Percentiles rank a stretch among this genome's conserved stretches.
Conservation (phyloP, 192 early-diverging fungal genomes). For the Radiomyces spectabilis region DNA sequence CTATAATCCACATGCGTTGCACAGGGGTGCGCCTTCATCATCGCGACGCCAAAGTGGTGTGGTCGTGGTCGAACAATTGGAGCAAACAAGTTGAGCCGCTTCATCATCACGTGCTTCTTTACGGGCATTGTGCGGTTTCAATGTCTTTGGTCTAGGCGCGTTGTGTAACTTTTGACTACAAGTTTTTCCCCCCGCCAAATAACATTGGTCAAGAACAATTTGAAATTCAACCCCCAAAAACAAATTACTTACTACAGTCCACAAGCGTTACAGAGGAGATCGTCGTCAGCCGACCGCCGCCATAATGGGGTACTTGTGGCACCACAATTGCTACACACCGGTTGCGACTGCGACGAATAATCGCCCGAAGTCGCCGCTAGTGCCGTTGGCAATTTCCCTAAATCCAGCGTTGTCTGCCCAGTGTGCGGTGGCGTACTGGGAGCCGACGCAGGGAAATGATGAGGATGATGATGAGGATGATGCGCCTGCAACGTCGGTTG, state of each 20-base stretch:
- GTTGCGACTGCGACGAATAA: too few species aligned
- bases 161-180: constrained; percentile 73
- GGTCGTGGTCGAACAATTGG: constrained; percentile 71
- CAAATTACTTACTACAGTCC: constrained; percentile 76
- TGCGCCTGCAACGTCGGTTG: too few species aligned
- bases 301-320: constrained; percentile 88
- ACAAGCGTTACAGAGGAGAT: constrained; percentile 94
- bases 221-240: too few species aligned
- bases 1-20: constrained; percentile 48
- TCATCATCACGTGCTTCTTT: constrained; percentile 42
- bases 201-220: too few species aligned
- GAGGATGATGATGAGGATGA: too few species aligned
- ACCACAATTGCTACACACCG: constrained; percentile 61
- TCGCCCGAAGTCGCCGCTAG: too few species aligned
- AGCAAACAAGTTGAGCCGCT: constrained; percentile 39
- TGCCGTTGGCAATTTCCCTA: too few species aligned
- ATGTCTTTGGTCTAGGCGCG: constrained; percentile 65
- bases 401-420: too few species aligned
- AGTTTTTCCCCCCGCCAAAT: too few species aligned
- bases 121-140: constrained; percentile 68
- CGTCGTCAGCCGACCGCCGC: constrained; percentile 80
- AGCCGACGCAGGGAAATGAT: too few species aligned
- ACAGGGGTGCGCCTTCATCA: constrained; percentile 43
- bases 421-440: too few species aligned
- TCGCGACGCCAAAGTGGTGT: constrained; percentile 90